Evolutionary conservation across 768 basidiomycete genomes (phyloP).

Genomic region (Termitomyces sp.): DNA sequence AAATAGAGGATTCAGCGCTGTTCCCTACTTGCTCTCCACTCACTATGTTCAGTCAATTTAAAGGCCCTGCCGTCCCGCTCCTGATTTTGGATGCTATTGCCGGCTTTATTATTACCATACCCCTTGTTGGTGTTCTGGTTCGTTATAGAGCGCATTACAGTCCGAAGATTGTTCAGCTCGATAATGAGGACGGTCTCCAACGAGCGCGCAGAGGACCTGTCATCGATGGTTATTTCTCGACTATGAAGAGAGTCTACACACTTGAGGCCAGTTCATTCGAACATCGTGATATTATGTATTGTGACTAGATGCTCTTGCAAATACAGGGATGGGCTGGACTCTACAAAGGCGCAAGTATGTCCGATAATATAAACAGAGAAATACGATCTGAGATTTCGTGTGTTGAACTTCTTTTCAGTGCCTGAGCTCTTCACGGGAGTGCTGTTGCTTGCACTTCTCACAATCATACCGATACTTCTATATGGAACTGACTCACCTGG

Average conservation of each 20-base stretch:
- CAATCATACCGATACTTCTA: neutral
- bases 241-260: slow-evolving; percentile 61
- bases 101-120: slow-evolving; percentile 48
- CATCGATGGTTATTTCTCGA: slow-evolving; percentile 63
- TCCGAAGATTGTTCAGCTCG: slow-evolving; percentile 73
- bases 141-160: slow-evolving; percentile 79
- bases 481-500: neutral
- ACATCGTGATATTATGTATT: slow-evolving; percentile 8
- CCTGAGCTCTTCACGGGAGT: neutral
- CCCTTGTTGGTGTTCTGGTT: slow-evolving; percentile 60
- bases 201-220: slow-evolving; percentile 55
- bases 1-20: neutral
- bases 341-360: slow-evolving; percentile 68
- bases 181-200: slow-evolving; percentile 48
- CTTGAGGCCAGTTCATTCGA: slow-evolving; percentile 47
- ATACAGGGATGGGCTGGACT: slow-evolving; percentile 57
- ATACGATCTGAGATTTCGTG: neutral
- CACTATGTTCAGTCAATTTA: neutral
- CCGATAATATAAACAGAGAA: neutral
- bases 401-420: neutral
- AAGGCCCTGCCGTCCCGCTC: neutral
- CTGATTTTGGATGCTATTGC: slow-evolving; percentile 13
- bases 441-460: neutral
- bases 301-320: neutral
- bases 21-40: neutral